These are phyloP conservation scores for Elsinoe necatrix DNA, from an alignment of 2,329 filamentous ascomycete species.

Conservation along the genomic window DNA sequence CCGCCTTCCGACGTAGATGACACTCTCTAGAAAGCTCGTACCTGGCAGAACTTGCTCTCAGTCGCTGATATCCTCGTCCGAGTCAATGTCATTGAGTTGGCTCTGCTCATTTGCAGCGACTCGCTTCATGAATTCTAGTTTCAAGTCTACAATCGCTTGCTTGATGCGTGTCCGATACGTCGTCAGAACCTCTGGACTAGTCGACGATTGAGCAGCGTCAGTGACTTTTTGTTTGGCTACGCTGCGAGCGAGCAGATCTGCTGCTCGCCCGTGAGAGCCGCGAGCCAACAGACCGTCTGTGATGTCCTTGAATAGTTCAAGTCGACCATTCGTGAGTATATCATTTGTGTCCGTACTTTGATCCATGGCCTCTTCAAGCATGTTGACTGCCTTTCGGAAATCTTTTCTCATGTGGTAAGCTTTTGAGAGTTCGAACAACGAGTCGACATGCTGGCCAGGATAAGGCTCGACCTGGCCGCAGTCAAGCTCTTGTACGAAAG, in stretches of 20 bases:
- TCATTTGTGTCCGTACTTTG: neutral
- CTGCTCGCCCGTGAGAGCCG: neutral
- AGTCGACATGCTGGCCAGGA: neutral
- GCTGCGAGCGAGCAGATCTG: neutral
- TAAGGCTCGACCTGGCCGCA: too few relatives aligned
- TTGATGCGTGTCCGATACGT: neutral
- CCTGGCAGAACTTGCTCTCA: too few relatives aligned
- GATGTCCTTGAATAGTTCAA: neutral
- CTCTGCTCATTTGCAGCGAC: neutral
- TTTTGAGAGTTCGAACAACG: neutral
- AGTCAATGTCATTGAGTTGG: neutral
- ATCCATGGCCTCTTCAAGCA: neutral
- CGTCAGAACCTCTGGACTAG: neutral
- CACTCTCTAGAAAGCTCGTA: too few relatives aligned
- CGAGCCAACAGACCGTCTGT: neutral
- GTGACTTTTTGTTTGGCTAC: too few relatives aligned
- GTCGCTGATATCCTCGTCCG: neutral
- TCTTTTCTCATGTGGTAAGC: neutral
- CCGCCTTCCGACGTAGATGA: too few relatives aligned
- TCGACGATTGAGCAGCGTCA: neutral
- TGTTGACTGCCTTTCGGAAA: neutral
- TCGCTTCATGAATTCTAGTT: neutral
- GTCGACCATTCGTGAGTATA: neutral
- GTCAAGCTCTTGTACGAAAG: neutral
- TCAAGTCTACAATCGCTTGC: neutral